phyloP scores from a whole-genome alignment of 257 asterid genomes.

The Apocynum venetum region DNA sequence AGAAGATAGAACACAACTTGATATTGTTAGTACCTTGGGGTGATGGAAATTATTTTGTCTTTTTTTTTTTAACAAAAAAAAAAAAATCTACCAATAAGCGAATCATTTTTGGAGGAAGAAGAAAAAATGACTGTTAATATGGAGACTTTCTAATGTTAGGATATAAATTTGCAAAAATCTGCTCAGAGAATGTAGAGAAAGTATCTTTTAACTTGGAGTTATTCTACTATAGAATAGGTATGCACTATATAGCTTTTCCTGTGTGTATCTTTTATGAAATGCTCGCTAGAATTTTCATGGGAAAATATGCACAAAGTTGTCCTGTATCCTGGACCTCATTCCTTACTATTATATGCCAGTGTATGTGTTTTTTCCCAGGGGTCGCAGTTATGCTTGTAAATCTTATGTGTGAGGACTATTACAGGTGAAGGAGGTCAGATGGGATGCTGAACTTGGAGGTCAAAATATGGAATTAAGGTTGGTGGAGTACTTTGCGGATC shows the following conservation, averaged over 20 bases:
- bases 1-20: not conserved
- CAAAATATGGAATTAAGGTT: constrained; percentile 85
- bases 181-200: too few species aligned
- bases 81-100: not conserved
- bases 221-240: not conserved
- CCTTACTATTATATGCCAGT: not conserved
- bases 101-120: not conserved
- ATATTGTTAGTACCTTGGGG: not conserved
- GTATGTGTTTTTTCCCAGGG: not conserved
- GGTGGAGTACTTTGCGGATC: constrained; percentile 88
- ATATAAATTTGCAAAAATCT: not conserved
- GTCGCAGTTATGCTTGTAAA: not conserved
- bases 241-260: not conserved
- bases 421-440: constrained; percentile 94
- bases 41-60: not conserved
- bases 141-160: not conserved
- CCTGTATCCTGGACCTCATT: not conserved
- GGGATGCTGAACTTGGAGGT: constrained; percentile 96
- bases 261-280: not conserved
- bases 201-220: not conserved
- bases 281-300: not conserved
- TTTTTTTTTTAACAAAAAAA: not conserved
- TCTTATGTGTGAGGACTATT: constrained; percentile 26
- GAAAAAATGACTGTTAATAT: not conserved
- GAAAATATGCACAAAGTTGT: not conserved